phyloP scores from a whole-genome alignment of 352 stramenopile species.

The Globisporangium okanoganense region DNA sequence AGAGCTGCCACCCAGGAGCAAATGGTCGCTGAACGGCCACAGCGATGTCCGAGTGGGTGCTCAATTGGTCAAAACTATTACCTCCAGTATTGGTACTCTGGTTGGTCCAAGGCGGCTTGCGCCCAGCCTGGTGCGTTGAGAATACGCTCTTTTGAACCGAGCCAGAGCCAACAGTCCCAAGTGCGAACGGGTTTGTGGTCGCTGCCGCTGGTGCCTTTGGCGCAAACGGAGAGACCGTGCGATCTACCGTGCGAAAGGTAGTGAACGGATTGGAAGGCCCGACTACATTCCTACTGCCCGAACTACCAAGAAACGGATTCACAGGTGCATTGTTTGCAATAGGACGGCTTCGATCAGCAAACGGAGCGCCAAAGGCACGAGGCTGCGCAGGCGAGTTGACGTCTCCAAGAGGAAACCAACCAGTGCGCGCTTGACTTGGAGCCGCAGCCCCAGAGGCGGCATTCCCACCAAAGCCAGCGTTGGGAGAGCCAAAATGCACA shows the following conservation, averaged over 20 bases:
- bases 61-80: neutral
- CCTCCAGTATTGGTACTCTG: neutral
- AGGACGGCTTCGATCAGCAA: neutral
- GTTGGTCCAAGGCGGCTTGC: neutral
- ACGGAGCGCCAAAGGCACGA: neutral
- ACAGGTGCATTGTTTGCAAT: neutral
- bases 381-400: neutral
- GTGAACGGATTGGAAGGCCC: neutral
- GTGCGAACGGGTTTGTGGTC: neutral
- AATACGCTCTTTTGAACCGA: neutral
- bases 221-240: neutral
- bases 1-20: slow-evolving; percentile 1
- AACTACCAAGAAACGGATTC: slow-evolving; percentile 8
- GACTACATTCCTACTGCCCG: neutral
- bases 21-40: neutral
- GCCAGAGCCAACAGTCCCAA: neutral
- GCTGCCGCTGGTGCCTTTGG: neutral
- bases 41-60: neutral
- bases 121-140: neutral
- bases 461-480: neutral
- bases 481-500: neutral
- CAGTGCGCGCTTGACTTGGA: neutral
- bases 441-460: neutral
- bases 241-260: neutral
- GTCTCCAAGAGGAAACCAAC: slow-evolving; percentile 6